Base-by-base conservation (phyloP, 2,329 filamentous ascomycete species). In the Monilinia laxa region DNA sequence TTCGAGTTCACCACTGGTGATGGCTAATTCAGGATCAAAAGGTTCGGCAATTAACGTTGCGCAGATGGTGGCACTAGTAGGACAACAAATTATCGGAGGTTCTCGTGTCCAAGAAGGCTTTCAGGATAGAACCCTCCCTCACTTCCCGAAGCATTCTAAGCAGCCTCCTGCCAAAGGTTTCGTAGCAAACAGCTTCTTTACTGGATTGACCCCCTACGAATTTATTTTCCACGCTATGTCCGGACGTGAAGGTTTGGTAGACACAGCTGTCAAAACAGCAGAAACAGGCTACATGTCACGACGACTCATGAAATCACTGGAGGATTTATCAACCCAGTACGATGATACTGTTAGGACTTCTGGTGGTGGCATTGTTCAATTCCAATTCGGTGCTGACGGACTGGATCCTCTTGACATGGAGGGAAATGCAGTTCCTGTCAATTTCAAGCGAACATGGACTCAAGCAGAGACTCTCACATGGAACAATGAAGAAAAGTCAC, bases 231-330 rank as follows among this genome's bases (percentile, higher is more conserved):
- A 99, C 85, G 95, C 95, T 72, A 97, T 98, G 81, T 97, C 93
- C 74, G 95, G 95, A 73, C 91, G 95, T 87, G 95, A 98, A 86
- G 95, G 95, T 87, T 82, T 99, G 72, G 93, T 99, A 75, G 95
- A 99, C 85, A 99, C 95, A 2, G 95, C 95, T 69, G 95, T 98
- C 80, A 99, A 99, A 82, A 99, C 95, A 64, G 95, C 95, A 64
- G 95, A 99, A 79, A 99, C 95, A 14, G 95, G 95, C 71, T 99
- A 99, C 80, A 99, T 99, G 95, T 98, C 94, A 70, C 89, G 95
- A 80, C 89, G 95, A 72, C 79, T 99, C 76, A 99, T 99, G 94
- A 99, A 99, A 79, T 97, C 92, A 3, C 80, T 99, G 59, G 95
- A 99, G 77, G 95, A 99, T 81, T 81, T 98, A 3, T 97, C 93